A percentile compares a stretch with the other conserved stretches of the same genome.
phyloP scores from a whole-genome alignment of 2,329 filamentous ascomycete genomes.

The Trichoderma cornu-damae region DNA sequence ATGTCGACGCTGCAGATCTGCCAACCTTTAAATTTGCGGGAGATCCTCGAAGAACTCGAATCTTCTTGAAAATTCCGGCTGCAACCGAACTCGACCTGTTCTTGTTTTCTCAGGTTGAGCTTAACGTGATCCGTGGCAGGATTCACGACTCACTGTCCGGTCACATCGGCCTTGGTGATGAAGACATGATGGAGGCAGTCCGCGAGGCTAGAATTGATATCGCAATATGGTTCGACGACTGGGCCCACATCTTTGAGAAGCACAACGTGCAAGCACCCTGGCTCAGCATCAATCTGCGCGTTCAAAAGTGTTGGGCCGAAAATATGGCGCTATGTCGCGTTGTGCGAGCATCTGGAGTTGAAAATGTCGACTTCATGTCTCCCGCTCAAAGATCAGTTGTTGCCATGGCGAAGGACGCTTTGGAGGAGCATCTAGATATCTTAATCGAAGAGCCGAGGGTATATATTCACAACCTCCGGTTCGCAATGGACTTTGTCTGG shows the following conservation, averaged over 20 bases:
- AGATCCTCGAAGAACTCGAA: conserved; percentile 42
- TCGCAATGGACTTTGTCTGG: conserved; percentile 55
- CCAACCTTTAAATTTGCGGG: conserved; percentile 33
- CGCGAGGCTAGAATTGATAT: conserved; percentile 44
- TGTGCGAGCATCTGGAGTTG: conserved; percentile 35
- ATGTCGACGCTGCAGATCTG: conserved; percentile 35
- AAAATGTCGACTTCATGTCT: conserved; percentile 41
- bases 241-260: conserved; percentile 27
- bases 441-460: conserved; percentile 41
- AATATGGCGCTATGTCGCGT: conserved; percentile 49
- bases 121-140: conserved; percentile 30
- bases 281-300: conserved; percentile 42
- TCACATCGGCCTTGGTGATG: conserved; percentile 26
- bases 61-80: conserved; percentile 39
- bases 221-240: conserved; percentile 44
- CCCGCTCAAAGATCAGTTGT: conserved; percentile 43
- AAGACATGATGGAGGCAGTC: conserved; percentile 37
- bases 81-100: conserved; percentile 46
- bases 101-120: conserved; percentile 48
- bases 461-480: conserved; percentile 48
- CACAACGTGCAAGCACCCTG: conserved; percentile 26
- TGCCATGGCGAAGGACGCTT: conserved; percentile 45
- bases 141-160: conserved; percentile 34
- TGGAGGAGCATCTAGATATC: conserved; percentile 45
- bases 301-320: conserved; percentile 51